These are phyloP conservation scores for Barbarea vulgaris DNA, from an alignment of 345 rosid species.

Conservation along the genomic window DNA sequence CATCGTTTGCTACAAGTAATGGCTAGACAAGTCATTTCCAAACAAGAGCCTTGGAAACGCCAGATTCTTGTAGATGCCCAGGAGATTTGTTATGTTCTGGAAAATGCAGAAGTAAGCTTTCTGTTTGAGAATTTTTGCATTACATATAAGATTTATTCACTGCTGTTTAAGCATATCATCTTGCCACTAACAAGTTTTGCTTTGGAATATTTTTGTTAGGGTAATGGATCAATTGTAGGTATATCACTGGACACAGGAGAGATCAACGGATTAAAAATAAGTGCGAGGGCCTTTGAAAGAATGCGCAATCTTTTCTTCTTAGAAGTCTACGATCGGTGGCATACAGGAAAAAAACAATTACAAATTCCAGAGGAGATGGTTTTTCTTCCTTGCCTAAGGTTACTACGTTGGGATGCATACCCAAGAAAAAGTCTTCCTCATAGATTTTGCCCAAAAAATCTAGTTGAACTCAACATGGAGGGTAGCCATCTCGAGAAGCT, in stretches of 20 bases:
- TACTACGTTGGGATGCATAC: slow-evolving; percentile 7
- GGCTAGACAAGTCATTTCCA: slow-evolving; percentile 24
- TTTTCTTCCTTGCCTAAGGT: background rate
- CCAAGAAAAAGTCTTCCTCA: slow-evolving; percentile 13
- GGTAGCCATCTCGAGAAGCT: slow-evolving; percentile 10
- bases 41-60: slow-evolving; percentile 5
- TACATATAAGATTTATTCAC: background rate
- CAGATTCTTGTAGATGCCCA: slow-evolving; percentile 23
- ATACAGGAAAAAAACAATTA: background rate
- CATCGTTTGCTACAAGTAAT: slow-evolving; percentile 35
- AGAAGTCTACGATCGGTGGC: background rate
- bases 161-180: background rate
- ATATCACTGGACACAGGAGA: background rate
- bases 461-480: background rate
- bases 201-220: background rate
- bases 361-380: background rate
- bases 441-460: background rate
- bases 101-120: slow-evolving; percentile 5
- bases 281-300: background rate
- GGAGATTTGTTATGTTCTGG: slow-evolving; percentile 16
- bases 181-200: background rate
- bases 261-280: background rate
- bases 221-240: background rate
- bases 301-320: slow-evolving; percentile 30
- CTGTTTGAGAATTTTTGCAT: background rate